Evolutionary conservation across 768 basidiomycete species (phyloP).

Genomic region (Lactarius deliciosus): DNA sequence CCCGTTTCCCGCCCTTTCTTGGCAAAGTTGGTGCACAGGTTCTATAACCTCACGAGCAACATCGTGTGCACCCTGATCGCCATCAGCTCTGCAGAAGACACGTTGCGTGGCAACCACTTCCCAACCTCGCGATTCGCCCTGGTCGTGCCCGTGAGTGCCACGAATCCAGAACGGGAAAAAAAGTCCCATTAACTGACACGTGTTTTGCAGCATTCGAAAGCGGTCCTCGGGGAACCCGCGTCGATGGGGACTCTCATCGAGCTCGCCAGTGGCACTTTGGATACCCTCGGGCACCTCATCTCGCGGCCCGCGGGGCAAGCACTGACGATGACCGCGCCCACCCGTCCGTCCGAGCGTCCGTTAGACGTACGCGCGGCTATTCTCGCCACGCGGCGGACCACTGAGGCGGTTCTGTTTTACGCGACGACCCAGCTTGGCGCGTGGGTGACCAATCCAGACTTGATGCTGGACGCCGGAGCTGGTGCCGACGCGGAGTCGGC

Average conservation of each 20-base stretch:
- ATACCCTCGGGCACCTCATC: constrained; percentile 67
- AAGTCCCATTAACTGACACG: not conserved
- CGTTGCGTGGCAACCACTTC: constrained; percentile 64
- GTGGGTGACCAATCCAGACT: constrained; percentile 75
- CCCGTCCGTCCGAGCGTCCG: constrained; percentile 43
- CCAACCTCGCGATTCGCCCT: constrained; percentile 71
- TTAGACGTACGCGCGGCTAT: constrained; percentile 58
- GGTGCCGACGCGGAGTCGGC: constrained; percentile 42
- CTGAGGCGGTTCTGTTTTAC: constrained; percentile 70
- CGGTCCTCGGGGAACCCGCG: constrained; percentile 77
- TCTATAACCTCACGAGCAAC: constrained; percentile 70
- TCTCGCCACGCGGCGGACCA: constrained; percentile 53
- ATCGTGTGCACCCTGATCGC: constrained; percentile 68
- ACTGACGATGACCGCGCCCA: constrained; percentile 39
- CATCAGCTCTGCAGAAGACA: constrained; percentile 66
- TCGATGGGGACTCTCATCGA: constrained; percentile 89
- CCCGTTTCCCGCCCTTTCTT: constrained; percentile 69
- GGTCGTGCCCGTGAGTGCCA: constrained; percentile 63
- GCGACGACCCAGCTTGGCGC: constrained; percentile 74
- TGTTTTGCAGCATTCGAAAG: constrained; percentile 70
- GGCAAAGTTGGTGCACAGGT: constrained; percentile 64
- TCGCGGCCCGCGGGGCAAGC: constrained; percentile 59
- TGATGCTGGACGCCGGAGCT: constrained; percentile 32
- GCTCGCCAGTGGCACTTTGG: constrained; percentile 72
- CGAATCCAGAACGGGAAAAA: too few species aligned